Evolutionary conservation across 345 rosid genomes (phyloP), one percentile per base, ranked within the genome.

Genomic region (Cardamine occulta): DNA sequence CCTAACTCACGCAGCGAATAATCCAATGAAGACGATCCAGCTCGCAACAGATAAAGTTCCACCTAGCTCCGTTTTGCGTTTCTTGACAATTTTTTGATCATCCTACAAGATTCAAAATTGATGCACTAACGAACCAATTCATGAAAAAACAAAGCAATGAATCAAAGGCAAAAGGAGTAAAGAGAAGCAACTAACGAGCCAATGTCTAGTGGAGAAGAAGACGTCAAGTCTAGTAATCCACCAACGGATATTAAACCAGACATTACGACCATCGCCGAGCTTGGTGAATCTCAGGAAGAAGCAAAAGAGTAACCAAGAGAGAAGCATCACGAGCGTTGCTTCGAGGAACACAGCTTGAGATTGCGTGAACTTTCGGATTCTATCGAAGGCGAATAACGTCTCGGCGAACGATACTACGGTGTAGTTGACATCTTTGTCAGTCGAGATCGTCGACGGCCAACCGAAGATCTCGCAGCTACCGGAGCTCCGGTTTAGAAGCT

Each of bases 331-430:
- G 1, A 83, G 75, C 40, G 97, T 95, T 17, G 96, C 97, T 85
- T 95, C 99, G 66, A 95, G 65, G 87, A 95, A 95, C 5, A 95
- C 83, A 9, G 97, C 99, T 78, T 95, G 97, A 5, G 99, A 95
- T 74, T 90, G 93, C 52, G 91, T 89, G 74, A 92, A 85, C 86
- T 85, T 88, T 74, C 78, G 84, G 70, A 95, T 86, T 4, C 89
- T 79, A 18, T 95, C 97, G 74, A 92, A 95, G 1, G 88, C 76
- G 66, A 95, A 86, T 9, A 95, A 58, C 6, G 89, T 82, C 66
- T 81, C 88, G 1, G 93, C 92, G 58, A 92, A 86, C 7, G 89
- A 84, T 1, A 80, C 0, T 5, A 82, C 63, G 69, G 24, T 80
- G 79, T 45, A 80, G 40, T 80, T 87, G 21, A 88, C 72, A 6